Evolutionary conservation across 1,139 yeast species (phyloP).

Genomic region (Kazachstania sp.): DNA sequence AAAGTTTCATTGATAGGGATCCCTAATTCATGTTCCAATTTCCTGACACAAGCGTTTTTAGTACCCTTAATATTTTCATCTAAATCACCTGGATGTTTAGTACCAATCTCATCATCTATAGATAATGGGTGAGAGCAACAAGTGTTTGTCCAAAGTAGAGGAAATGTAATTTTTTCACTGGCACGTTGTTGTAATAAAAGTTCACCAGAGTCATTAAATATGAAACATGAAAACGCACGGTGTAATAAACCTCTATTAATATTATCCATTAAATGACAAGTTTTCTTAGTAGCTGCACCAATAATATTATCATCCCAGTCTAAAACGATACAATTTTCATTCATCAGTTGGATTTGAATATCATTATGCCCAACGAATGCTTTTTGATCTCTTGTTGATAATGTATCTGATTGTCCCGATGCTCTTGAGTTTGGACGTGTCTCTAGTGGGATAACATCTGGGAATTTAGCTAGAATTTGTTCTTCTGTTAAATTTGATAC

Average conservation of each 20-base stretch:
- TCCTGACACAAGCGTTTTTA: slow-evolving; percentile 83
- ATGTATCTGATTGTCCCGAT: slow-evolving; percentile 18
- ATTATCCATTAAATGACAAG: slow-evolving; percentile 85
- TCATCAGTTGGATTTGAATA: slow-evolving; percentile 92
- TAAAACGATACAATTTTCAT: slow-evolving; percentile 88
- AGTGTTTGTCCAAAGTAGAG: slow-evolving; percentile 96
- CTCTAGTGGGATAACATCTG: slow-evolving; percentile 44
- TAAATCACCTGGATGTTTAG: slow-evolving; percentile 33
- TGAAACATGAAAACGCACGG: slow-evolving; percentile 90
- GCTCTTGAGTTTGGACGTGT: slow-evolving; percentile 31
- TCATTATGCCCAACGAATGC: slow-evolving; percentile 75
- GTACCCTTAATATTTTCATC: slow-evolving; percentile 66
- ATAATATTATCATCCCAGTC: slow-evolving; percentile 80
- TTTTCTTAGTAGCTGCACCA: slow-evolving; percentile 90
- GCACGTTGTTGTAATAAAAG: slow-evolving; percentile 91
- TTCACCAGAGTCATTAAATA: slow-evolving; percentile 70
- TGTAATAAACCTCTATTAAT: slow-evolving; percentile 80
- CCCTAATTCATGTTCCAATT: slow-evolving; percentile 87
- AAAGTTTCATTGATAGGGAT: slow-evolving; percentile 53
- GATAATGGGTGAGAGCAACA: slow-evolving; percentile 98
- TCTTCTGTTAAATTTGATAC: slow-evolving; percentile 44
- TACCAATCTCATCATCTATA: slow-evolving; percentile 69
- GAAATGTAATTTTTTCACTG: slow-evolving; percentile 90
- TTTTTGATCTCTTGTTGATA: slow-evolving; percentile 15
- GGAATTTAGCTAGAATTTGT: slow-evolving; percentile 50